A percentile compares a stretch with the other conserved stretches of the same genome.
phyloP scores from a whole-genome alignment of 1,284 basidiomycete species.

The Rhodotorula sp. region DNA sequence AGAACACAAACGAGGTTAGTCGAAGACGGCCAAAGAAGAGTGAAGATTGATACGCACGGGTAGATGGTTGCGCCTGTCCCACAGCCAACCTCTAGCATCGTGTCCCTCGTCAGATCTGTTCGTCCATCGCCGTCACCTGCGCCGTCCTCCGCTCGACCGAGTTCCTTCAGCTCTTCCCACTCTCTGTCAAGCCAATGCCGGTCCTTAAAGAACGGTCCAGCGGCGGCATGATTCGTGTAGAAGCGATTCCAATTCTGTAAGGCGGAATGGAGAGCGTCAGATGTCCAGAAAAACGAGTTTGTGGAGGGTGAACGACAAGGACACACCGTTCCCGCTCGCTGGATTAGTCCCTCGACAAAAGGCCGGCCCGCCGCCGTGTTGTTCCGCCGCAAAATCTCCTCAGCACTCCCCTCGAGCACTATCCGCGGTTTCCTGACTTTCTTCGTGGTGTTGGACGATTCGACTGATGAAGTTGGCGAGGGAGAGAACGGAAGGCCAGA shows the following conservation, averaged over 20 bases:
- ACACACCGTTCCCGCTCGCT: slow-evolving; percentile 37
- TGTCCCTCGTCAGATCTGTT: slow-evolving; percentile 23
- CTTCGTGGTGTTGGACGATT: background rate
- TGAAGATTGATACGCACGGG: slow-evolving; percentile 17
- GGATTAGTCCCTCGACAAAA: slow-evolving; percentile 44
- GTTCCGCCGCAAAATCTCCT: slow-evolving; percentile 30
- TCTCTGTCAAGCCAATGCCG: slow-evolving; percentile 50
- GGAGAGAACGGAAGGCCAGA: no score
- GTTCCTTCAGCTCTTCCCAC: slow-evolving; percentile 32
- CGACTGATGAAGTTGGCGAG: background rate
- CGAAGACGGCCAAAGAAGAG: background rate
- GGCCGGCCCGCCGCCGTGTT: slow-evolving; percentile 39
- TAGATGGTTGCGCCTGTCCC: slow-evolving; percentile 42
- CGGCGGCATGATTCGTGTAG: slow-evolving; percentile 40
- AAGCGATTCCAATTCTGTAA: slow-evolving; percentile 48
- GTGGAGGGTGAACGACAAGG: no score
- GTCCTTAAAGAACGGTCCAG: slow-evolving; percentile 48
- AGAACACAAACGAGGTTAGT: background rate
- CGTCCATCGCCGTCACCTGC: background rate
- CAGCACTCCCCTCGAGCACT: slow-evolving; percentile 10
- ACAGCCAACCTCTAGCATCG: slow-evolving; percentile 32
- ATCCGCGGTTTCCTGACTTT: slow-evolving; percentile 15
- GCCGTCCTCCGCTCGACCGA: background rate
- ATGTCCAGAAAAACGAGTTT: no score
- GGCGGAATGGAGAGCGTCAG: no score